Conservation (phyloP, 2,329 filamentous ascomycete species). For the Colletotrichum tanaceti region DNA sequence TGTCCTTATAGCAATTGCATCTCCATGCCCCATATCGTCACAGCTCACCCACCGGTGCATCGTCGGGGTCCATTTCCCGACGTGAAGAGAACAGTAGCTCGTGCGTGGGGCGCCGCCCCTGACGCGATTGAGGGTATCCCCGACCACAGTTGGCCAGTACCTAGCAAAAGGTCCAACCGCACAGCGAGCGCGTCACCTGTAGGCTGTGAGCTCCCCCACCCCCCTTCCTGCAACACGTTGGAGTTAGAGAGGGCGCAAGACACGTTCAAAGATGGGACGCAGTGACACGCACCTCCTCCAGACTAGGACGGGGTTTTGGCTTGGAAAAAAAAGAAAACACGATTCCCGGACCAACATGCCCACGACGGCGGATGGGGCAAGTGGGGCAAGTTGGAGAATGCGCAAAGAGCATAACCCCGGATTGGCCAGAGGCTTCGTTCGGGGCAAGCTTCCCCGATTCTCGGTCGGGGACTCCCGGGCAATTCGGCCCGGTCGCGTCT, state of each 20-base stretch:
- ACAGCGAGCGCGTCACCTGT: neutral
- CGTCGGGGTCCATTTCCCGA: conserved; percentile 28
- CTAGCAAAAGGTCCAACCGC: neutral
- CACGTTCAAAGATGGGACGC: neutral
- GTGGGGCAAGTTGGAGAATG: conserved; percentile 1
- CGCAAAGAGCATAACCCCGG: neutral
- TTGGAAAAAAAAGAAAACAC: too few relatives aligned
- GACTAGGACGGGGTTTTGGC: too few relatives aligned
- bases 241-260: conserved; percentile 18
- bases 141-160: conserved; percentile 1
- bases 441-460: conserved; percentile 17
- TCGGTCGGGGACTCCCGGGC: neutral
- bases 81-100: neutral
- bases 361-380: neutral
- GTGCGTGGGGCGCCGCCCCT: conserved; percentile 21
- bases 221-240: conserved; percentile 17
- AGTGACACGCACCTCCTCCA: too few relatives aligned
- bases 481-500: conserved; percentile 1
- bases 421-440: neutral
- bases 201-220: too few relatives aligned
- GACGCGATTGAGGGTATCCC: conserved; percentile 11
- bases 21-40: neutral
- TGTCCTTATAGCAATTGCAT: neutral
- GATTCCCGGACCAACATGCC: neutral
- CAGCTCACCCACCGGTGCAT: neutral